Evolutionary conservation across 129 eudicot species (phyloP), one percentile per base, ranked within the genome.

Genomic region (Arctium minus): DNA sequence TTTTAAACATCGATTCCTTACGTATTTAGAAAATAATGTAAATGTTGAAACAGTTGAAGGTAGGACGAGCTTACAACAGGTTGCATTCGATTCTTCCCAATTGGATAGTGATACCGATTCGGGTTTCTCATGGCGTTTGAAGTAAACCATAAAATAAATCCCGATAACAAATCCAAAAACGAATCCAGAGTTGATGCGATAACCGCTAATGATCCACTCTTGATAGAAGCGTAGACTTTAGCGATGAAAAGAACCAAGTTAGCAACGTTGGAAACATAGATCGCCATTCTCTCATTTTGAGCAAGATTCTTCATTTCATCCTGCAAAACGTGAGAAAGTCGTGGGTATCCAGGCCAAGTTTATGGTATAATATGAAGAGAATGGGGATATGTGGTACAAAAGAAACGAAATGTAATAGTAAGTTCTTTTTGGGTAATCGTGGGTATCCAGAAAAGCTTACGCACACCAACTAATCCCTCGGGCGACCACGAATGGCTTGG

Each of bases 51-150:
- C 2, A 7, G 13, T 36, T 32, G 17, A 44, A n/a, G 18, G 27
- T 30, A 32, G 1, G 70, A 32, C 10, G 44, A 70, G 75, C 97
- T 84, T 86, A 91, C 99, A 89, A 95, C 93, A 5, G 99, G 99
- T 70, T 95, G 99, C 99, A 95, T 95, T 36, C 99, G 79, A 56
- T 90, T 93, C 94, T 95, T 95, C 56, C 99, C 99, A 27, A 95
- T 91, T 6, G 99, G 99, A 85, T 95, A 95, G 77, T 69, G 91
- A 80, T 89, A 93, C 0, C 87, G 97, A 82, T 95, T 95, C 27
- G 99, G 99, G 13, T 82, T 91, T 86, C 82, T 89, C 99, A 95
- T 95, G 76, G 99, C 92, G 62, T 88, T 18, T 32, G 99, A 81
- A 74, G 99, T 95, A 80, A 95, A 95, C 99, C 99, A 95, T 56